Conservation (phyloP, 768 basidiomycete species). For the Goffeauzyma gilvescens region DNA sequence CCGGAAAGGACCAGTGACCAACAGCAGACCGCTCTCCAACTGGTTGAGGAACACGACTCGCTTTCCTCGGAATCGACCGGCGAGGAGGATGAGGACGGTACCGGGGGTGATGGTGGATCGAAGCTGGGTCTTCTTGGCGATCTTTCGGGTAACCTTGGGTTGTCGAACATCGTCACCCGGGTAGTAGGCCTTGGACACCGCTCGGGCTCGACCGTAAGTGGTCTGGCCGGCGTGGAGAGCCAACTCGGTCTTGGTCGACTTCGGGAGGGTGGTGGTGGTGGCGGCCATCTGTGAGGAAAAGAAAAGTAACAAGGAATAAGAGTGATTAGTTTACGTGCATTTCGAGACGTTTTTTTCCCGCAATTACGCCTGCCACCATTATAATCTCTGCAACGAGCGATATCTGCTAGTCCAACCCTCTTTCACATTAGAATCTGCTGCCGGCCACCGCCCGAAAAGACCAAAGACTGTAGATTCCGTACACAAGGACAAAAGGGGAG, state of each 20-base stretch:
- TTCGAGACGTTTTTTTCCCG: too few species aligned
- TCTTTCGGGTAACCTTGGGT: slow-evolving; percentile 83
- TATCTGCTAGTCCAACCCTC: too few species aligned
- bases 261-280: slow-evolving; percentile 37
- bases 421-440: too few species aligned
- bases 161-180: slow-evolving; percentile 70
- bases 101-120: slow-evolving; percentile 82
- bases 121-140: slow-evolving; percentile 46
- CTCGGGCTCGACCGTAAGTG: slow-evolving; percentile 63
- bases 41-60: slow-evolving; percentile 97
- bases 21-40: slow-evolving; percentile 60
- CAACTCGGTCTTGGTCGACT: slow-evolving; percentile 47
- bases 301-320: background rate
- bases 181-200: slow-evolving; percentile 41
- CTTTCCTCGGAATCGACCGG: slow-evolving; percentile 95
- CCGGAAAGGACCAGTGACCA: slow-evolving; percentile 96
- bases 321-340: too few species aligned
- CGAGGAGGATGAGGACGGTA: slow-evolving; percentile 84
- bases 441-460: too few species aligned
- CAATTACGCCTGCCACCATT: too few species aligned
- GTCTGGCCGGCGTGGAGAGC: slow-evolving; percentile 60
- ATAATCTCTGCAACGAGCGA: too few species aligned
- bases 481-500: too few species aligned
- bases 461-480: too few species aligned
- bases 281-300: slow-evolving; percentile 30